phyloP scores from a whole-genome alignment of 2,329 filamentous ascomycete genomes.

The Coniochaeta sp. region DNA sequence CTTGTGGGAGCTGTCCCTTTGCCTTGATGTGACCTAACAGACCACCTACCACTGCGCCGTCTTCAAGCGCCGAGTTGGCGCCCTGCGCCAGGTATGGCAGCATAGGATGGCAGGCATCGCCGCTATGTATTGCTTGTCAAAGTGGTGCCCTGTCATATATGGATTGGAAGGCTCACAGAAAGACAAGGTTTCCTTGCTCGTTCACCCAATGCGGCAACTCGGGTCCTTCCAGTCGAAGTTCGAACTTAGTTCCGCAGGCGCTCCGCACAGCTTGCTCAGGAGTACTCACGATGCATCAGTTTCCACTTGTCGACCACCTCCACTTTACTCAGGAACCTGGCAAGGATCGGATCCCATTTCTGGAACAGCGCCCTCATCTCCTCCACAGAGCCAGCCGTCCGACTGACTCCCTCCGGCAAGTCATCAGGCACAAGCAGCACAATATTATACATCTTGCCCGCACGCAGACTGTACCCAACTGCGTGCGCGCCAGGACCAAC shows the following conservation, averaged over 20 bases:
- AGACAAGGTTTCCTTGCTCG: slow-evolving; percentile 40
- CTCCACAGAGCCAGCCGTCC: slow-evolving; percentile 43
- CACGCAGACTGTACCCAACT: slow-evolving; percentile 37
- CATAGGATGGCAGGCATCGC: slow-evolving; percentile 59
- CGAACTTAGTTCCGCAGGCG: slow-evolving; percentile 11
- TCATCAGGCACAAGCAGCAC: slow-evolving; percentile 39
- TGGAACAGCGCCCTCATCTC: slow-evolving; percentile 55
- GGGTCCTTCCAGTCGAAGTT: background rate
- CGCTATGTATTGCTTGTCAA: slow-evolving; percentile 14
- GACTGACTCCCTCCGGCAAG: slow-evolving; percentile 35
- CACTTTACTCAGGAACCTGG: slow-evolving; percentile 37
- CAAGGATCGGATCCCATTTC: slow-evolving; percentile 56
- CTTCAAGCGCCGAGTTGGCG: slow-evolving; percentile 60
- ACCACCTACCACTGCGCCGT: slow-evolving; percentile 57
- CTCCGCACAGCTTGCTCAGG: background rate
- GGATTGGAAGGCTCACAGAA: slow-evolving; percentile 17
- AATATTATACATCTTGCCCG: slow-evolving; percentile 35
- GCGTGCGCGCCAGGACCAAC: slow-evolving; percentile 43
- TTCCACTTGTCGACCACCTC: slow-evolving; percentile 62
- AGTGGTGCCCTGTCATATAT: background rate
- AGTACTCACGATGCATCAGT: slow-evolving; percentile 41
- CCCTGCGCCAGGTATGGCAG: slow-evolving; percentile 58
- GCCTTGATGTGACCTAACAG: slow-evolving; percentile 43
- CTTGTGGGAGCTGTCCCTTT: slow-evolving; percentile 37
- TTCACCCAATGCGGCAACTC: slow-evolving; percentile 50